These are phyloP conservation scores for Sporisorium graminicola DNA, from an alignment of 1,284 basidiomycete genomes.

Conservation along the genomic window DNA sequence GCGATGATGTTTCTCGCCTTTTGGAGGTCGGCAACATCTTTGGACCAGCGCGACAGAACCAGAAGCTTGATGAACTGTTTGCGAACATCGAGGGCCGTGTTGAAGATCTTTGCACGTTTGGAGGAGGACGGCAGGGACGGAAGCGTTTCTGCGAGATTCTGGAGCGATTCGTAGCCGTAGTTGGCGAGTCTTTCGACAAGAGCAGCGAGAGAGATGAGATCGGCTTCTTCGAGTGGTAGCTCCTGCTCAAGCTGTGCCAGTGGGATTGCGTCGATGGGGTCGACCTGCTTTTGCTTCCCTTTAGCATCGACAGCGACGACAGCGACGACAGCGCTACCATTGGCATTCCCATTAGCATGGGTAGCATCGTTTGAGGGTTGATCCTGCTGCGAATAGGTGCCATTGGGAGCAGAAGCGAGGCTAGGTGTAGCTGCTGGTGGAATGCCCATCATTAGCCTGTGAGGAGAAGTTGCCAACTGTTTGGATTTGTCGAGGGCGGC, in stretches of 20 bases:
- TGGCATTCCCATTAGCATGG: background rate
- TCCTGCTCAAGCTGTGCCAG: conserved; percentile 76
- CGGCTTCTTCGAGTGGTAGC: conserved; percentile 80
- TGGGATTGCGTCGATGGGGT: conserved; percentile 35
- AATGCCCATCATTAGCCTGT: conserved; percentile 50
- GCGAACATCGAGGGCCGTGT: conserved; percentile 87
- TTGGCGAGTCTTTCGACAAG: conserved; percentile 82
- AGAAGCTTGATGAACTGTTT: conserved; percentile 90
- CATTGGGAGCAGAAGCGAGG: conserved; percentile 5
- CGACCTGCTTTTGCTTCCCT: conserved; percentile 40
- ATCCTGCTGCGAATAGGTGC: background rate
- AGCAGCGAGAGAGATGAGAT: conserved; percentile 80
- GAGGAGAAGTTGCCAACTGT: conserved; percentile 25
- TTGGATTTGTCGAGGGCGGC: conserved; percentile 17
- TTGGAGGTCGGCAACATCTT: conserved; percentile 49
- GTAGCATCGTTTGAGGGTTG: background rate
- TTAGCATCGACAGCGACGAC: conserved; percentile 11
- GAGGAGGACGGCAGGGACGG: conserved; percentile 85
- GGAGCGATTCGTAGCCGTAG: conserved; percentile 83
- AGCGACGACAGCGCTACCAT: background rate
- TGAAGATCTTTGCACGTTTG: conserved; percentile 83
- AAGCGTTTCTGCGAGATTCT: conserved; percentile 87
- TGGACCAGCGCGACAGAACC: conserved; percentile 64
- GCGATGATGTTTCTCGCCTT: conserved; percentile 63
- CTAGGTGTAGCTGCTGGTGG: conserved; percentile 45